Percentiles rank a stretch among this genome's conserved stretches.
These are phyloP conservation scores for Collybia nuda DNA, from an alignment of 768 basidiomycete species.

Conservation along the genomic window DNA sequence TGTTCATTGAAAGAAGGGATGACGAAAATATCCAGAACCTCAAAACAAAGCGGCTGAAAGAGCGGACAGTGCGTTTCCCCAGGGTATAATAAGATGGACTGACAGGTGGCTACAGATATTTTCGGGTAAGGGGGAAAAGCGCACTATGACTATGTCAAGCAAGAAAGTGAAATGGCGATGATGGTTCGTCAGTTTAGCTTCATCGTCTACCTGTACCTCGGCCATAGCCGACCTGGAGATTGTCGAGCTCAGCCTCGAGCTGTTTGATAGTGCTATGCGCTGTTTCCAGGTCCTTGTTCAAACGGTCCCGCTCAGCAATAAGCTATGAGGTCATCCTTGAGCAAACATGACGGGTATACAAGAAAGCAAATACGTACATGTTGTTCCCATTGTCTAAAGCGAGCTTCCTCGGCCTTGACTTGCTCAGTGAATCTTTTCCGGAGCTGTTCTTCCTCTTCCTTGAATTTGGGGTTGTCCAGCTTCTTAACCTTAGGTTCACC, in stretches of 20 bases:
- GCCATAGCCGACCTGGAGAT: slow-evolving; percentile 83
- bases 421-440: slow-evolving; percentile 99
- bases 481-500: slow-evolving; percentile 99
- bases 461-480: slow-evolving; percentile 99
- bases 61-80: no score
- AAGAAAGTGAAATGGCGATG: slow-evolving; percentile 16
- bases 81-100: no score
- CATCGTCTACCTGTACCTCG: slow-evolving; percentile 69
- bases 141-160: not conserved
- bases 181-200: no score
- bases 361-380: slow-evolving; percentile 63
- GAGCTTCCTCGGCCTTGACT: slow-evolving; percentile 96
- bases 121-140: not conserved
- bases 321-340: slow-evolving; percentile 54
- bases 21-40: no score
- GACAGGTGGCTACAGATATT: no score
- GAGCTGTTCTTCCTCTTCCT: slow-evolving; percentile 97
- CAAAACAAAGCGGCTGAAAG: no score
- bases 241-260: slow-evolving; percentile 88
- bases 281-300: slow-evolving; percentile 97
- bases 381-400: slow-evolving; percentile 99
- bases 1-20: no score
- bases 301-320: slow-evolving; percentile 95
- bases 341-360: slow-evolving; percentile 1
- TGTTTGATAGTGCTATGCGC: slow-evolving; percentile 91